Evolutionary conservation across 2,329 filamentous ascomycete genomes (phyloP), one percentile per base, ranked within the genome.

Genomic region (Neonectria neomacrospora): DNA sequence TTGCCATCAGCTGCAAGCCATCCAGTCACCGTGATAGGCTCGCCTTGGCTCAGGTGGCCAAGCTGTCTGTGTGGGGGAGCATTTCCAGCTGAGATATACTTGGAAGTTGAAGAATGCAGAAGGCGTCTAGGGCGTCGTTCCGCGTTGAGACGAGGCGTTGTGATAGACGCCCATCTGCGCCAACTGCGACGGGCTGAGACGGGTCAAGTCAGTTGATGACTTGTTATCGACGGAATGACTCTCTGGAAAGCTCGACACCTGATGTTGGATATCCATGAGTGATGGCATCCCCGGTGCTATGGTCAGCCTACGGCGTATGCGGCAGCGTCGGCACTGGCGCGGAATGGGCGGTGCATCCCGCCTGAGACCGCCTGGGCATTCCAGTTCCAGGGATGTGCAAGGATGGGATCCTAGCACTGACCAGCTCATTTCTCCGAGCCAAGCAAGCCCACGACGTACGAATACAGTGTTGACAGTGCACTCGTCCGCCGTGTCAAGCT

Each of bases 371-470:
- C 39, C 16, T 42, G 20, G 6, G 22, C 23, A 30, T 57, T 50
- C 26, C 39, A 30, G 34, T 12, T 45, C 3, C 30, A 58, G 22
- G 56, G 47, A 20, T 6, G 32, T 50, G 39, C 28, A n/a, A 42
- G 32, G 44, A 32, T 20, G 14, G 1, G 44, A 28, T 48, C 56
- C 48, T 52, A 48, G 45, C 18, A n/a, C 30, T 28, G 30, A 22
- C 55, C 55, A 58, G 39, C 56, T 44, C 56, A 58, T 58, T 58
- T 58, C 56, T 58, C 56, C 56, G 56, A 45, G 8, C 30, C 22
- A 52, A 30, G 30, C 32, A 20, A 30, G 32, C 30, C 4, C 11
- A 34, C 9, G 34, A 37, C 5, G 34, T 37, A 16, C 34, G 34
- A n/a, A 37, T 37, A 37, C 34, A 37, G 14, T 37, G 14, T 37